Conservation (phyloP, 768 basidiomycete genomes). For the Dendrothele bispora region DNA sequence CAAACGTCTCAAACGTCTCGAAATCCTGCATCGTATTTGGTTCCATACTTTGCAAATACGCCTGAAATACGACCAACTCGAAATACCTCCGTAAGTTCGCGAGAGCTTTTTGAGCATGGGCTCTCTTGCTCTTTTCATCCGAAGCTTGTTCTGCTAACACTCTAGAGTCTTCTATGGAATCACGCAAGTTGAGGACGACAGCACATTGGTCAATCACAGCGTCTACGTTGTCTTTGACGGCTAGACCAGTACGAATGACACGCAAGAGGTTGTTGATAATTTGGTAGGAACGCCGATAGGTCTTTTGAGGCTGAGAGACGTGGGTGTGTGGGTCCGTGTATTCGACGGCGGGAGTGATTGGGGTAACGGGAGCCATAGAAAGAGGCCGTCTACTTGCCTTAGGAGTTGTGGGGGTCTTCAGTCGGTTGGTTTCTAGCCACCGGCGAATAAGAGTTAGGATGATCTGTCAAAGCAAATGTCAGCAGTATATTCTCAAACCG, state of each 20-base stretch:
- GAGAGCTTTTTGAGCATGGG: constrained; percentile 76
- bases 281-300: constrained; percentile 68
- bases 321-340: neutral
- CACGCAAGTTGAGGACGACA: constrained; percentile 80
- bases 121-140: constrained; percentile 68
- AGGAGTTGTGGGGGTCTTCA: constrained; percentile 37
- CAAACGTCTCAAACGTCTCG: constrained; percentile 78
- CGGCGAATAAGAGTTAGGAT: constrained; percentile 80
- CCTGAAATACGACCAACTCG: constrained; percentile 84
- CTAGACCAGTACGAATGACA: constrained; percentile 82
- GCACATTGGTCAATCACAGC: constrained; percentile 86
- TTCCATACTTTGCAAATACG: constrained; percentile 79
- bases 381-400: constrained; percentile 33
- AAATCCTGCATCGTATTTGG: constrained; percentile 79
- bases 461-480: constrained; percentile 42
- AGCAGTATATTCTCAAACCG: neutral
- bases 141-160: constrained; percentile 73
- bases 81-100: constrained; percentile 86
- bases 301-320: constrained; percentile 18
- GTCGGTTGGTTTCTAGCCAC: constrained; percentile 63
- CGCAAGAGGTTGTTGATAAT: constrained; percentile 88
- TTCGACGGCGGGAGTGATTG: constrained; percentile 28
- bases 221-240: constrained; percentile 85
- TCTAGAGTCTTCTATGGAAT: constrained; percentile 84
- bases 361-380: constrained; percentile 42